Base-by-base conservation (phyloP, 441 rosid species). In the Euphorbia schlechtendalii region DNA sequence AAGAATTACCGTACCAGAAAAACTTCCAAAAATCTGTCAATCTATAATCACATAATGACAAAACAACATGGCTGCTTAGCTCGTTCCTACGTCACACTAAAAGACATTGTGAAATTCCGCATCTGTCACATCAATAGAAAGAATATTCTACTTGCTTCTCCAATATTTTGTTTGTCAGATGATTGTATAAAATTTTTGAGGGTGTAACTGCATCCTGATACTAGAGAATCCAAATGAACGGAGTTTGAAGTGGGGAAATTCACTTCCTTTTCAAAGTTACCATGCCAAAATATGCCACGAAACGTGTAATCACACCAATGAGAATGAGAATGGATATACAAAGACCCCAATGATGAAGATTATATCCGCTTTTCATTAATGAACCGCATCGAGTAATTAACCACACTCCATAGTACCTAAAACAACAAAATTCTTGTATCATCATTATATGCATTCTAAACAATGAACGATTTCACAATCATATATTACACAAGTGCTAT, bases 371-470 rank as follows among this genome's bases (percentile, higher is more conserved):
- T 65, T 74, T 67, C 78, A 52, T 54, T 3, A 93, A 79, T 2
- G 84, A 76, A 56, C 84, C 89, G 25, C 96, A 93, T 3, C 99
- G 83, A 41, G 97, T 86, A 61, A 93, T 80, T 73, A 93, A 74
- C 97, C 99, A 90, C 46, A 93, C 96, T 18, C 99, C 96, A 1
- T 81, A 76, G 74, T 88, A 90, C 81, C 99, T 87, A 60, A 45
- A 56, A 59, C 30, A 27, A 27, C 30, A 76, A 90, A 72, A 69
- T 90, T 84, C 88, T 68, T 76, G 86, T 51, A 87, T 83, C 65
- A 80, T 83, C 49, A 90, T n/a, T 88, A 94, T 82, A 66, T 90
- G 80, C 87, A 84, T 65, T 94, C 92, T 74, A 94, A 74, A 71
- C 87, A 90, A 63, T 89, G 96, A 49, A 84, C 52, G 97, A 86